These are phyloP conservation scores for Obelidium mucronatum DNA, from an alignment of 192 early-diverging fungal species.

Conservation along the genomic window DNA sequence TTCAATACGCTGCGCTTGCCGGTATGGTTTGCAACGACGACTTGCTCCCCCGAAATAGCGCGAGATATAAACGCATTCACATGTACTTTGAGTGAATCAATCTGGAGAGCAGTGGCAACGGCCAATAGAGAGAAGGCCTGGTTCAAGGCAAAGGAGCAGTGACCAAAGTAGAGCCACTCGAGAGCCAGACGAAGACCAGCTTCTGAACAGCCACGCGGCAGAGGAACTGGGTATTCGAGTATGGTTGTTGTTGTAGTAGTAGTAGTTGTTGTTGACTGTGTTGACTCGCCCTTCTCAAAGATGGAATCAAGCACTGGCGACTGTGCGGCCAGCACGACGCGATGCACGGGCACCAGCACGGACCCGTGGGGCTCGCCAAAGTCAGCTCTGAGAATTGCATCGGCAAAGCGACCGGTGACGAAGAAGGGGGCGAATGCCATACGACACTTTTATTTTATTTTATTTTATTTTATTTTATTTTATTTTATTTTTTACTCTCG, in stretches of 20 bases:
- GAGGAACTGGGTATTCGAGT: too few relatives aligned
- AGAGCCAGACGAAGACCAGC: constrained; percentile 7
- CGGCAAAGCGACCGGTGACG: constrained; percentile 25
- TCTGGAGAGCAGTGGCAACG: not conserved
- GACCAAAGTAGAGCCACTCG: constrained; percentile 32
- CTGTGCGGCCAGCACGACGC: constrained; percentile 28
- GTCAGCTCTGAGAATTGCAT: constrained; percentile 4
- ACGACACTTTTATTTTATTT: too few relatives aligned
- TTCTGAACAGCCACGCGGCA: too few relatives aligned
- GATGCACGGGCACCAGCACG: constrained; percentile 24
- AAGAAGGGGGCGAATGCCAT: constrained; percentile 28
- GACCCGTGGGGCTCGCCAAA: not conserved
- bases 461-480: too few relatives aligned
- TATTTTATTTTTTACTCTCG: too few relatives aligned
- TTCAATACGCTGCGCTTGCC: not conserved
- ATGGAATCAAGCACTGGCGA: constrained; percentile 6
- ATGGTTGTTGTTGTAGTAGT: too few relatives aligned
- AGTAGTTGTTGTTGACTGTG: too few relatives aligned
- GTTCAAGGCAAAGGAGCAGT: not conserved
- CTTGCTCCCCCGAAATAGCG: not conserved
- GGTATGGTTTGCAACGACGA: not conserved
- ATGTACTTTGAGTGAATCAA: constrained; percentile 1
- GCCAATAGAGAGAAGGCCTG: not conserved
- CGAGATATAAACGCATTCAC: not conserved
- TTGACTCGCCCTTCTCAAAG: too few relatives aligned